Conservation (phyloP, 2,329 filamentous ascomycete species). For the Nannizziopsis arthrosporioides region DNA sequence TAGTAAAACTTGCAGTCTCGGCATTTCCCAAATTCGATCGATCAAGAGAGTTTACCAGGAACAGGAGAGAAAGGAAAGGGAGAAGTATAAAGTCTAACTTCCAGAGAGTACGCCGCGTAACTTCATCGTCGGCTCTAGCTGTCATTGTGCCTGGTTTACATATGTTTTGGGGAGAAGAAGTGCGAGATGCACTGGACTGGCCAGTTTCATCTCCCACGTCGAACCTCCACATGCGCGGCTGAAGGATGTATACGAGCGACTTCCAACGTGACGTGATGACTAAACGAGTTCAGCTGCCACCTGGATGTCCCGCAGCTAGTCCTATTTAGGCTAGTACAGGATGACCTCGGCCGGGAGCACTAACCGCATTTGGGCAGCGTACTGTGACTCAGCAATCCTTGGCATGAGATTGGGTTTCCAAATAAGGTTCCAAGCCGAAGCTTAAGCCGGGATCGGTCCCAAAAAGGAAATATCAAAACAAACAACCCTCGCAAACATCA, state of each 20-base stretch:
- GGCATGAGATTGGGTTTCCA: background rate
- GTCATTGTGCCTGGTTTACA: constrained; percentile 3
- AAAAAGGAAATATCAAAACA: constrained; percentile 14
- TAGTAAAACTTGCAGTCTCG: constrained; percentile 47
- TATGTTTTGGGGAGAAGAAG: background rate
- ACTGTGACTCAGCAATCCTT: background rate
- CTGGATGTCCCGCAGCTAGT: too few relatives aligned
- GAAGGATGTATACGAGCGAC: too few relatives aligned
- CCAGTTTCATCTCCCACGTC: too few relatives aligned
- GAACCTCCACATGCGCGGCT: too few relatives aligned
- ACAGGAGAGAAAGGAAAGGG: constrained; percentile 42
- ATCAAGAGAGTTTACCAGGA: constrained; percentile 44
- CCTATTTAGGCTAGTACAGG: too few relatives aligned
- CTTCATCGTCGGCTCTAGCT: constrained; percentile 1
- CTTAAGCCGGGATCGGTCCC: background rate
- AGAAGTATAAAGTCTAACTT: constrained; percentile 42
- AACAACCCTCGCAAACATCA: constrained; percentile 8
- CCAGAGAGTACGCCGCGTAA: constrained; percentile 18
- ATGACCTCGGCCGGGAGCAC: too few relatives aligned
- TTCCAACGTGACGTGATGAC: too few relatives aligned
- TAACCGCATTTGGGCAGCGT: too few relatives aligned
- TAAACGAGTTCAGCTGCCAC: too few relatives aligned
- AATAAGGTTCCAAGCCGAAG: background rate
- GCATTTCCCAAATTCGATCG: constrained; percentile 46
- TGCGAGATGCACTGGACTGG: background rate